phyloP scores from a whole-genome alignment of 805 yeast species.

The Grigorovia humatica region DNA sequence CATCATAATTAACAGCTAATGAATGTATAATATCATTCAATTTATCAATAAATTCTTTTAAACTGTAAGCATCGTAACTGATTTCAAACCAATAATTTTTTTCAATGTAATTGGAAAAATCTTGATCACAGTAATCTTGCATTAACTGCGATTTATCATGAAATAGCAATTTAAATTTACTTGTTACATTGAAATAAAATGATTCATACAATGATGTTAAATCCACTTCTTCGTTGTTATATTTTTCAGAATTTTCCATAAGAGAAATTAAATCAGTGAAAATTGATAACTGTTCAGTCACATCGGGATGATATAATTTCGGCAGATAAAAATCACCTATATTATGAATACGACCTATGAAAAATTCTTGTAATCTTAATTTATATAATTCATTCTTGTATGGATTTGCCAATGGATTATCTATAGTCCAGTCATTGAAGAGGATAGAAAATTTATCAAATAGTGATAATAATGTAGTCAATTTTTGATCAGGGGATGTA shows the following conservation, averaged over 20 bases:
- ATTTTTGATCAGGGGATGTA: conserved; percentile 6
- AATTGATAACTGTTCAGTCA: not conserved
- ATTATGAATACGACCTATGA: conserved; percentile 23
- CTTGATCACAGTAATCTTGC: conserved; percentile 8
- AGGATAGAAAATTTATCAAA: conserved; percentile 21
- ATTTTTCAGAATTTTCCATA: conserved; percentile 12
- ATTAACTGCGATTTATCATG: conserved; percentile 19
- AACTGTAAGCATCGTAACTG: conserved; percentile 16
- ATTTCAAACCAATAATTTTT: conserved; percentile 25
- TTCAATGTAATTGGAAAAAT: not conserved
- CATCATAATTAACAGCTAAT: not conserved
- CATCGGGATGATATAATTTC: conserved; percentile 9
- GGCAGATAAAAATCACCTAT: conserved; percentile 28
- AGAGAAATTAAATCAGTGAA: conserved; percentile 13
- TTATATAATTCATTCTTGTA: conserved; percentile 19
- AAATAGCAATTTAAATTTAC: conserved; percentile 19
- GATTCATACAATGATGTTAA: conserved; percentile 14
- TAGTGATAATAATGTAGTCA: conserved; percentile 7
- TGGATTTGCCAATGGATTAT: conserved; percentile 23
- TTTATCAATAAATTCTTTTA: conserved; percentile 16
- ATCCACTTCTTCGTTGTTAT: conserved; percentile 18
- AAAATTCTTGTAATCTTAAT: conserved; percentile 23
- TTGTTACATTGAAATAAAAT: conserved; percentile 15
- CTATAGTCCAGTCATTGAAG: conserved; percentile 17
- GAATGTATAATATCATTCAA: conserved; percentile 7